Evolutionary conservation across 805 yeast genomes (phyloP).

Genomic region (Sugiyamaella qingdaonensis): DNA sequence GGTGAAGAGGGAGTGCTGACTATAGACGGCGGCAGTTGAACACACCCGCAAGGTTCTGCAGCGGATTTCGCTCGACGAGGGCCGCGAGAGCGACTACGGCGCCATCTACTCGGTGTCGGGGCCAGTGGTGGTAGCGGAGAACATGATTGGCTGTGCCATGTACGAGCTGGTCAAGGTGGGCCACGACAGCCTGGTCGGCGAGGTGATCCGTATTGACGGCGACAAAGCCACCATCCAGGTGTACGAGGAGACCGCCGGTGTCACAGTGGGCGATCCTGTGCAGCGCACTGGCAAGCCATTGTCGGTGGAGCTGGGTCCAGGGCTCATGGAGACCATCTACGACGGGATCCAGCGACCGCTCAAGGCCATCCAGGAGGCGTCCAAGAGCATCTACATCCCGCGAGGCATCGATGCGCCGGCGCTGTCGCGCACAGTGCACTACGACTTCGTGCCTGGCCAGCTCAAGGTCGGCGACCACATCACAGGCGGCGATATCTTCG

Average conservation of each 20-base stretch:
- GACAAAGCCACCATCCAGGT: slow-evolving; percentile 99
- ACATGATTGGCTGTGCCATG: slow-evolving; percentile 99
- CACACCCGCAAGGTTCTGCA: slow-evolving; percentile 92
- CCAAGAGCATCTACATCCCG: slow-evolving; percentile 94
- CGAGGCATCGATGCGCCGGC: slow-evolving; percentile 98
- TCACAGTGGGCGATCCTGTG: slow-evolving; percentile 98
- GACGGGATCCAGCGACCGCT: slow-evolving; percentile 99
- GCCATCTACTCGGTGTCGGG: slow-evolving; percentile 91
- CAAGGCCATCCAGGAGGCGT: slow-evolving; percentile 79
- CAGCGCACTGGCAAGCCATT: slow-evolving; percentile 98
- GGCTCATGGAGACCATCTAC: slow-evolving; percentile 97
- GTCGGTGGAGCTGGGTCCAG: slow-evolving; percentile 98
- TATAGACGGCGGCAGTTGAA: slow-evolving; percentile 91
- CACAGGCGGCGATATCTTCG: slow-evolving; percentile 97
- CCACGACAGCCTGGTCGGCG: slow-evolving; percentile 95
- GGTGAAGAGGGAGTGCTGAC: background rate
- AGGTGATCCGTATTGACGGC: slow-evolving; percentile 92
- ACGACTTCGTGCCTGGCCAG: slow-evolving; percentile 77
- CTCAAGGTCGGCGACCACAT: slow-evolving; percentile 94
- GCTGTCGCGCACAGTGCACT: slow-evolving; percentile 72
- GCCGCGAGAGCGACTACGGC: slow-evolving; percentile 72
- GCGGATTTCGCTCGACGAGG: slow-evolving; percentile 74
- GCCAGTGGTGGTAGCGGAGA: slow-evolving; percentile 95
- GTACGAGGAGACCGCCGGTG: slow-evolving; percentile 99
- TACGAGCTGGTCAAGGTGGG: slow-evolving; percentile 98